Evolutionary conservation across 805 yeast species (phyloP).

Genomic region (Spathaspora sp.): DNA sequence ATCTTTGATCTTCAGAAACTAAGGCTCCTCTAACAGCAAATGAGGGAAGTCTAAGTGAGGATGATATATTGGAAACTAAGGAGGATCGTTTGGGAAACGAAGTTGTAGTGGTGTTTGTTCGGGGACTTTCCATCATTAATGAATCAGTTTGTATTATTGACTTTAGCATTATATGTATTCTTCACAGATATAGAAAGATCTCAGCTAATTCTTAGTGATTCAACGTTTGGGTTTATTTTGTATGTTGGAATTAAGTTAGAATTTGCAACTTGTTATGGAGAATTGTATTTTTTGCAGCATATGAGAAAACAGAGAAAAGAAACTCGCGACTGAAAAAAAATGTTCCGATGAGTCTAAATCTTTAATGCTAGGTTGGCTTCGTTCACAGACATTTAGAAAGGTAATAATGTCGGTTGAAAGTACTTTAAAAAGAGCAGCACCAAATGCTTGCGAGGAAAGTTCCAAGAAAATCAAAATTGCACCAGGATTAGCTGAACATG

Average conservation of each 20-base stretch:
- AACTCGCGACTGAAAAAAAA: background rate
- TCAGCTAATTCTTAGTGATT: background rate
- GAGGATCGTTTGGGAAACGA: background rate
- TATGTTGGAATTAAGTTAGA: background rate
- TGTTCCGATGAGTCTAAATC: background rate
- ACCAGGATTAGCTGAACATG: background rate
- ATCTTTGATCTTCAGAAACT: background rate
- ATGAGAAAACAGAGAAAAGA: background rate
- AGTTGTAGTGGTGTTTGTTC: slow-evolving; percentile 2
- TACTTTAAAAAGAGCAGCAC: background rate
- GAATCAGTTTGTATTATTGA: slow-evolving; percentile 26
- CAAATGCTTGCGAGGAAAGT: background rate
- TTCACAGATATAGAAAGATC: background rate
- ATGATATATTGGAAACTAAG: slow-evolving; percentile 1
- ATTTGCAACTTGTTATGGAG: background rate
- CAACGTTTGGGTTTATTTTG: too few species aligned
- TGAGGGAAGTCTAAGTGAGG: slow-evolving; percentile 9
- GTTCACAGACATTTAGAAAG: slow-evolving; percentile 19
- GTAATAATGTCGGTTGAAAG: background rate
- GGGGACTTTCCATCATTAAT: slow-evolving; percentile 10
- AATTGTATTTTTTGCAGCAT: background rate
- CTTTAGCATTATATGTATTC: slow-evolving; percentile 45
- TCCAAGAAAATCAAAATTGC: background rate
- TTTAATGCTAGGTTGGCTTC: background rate
- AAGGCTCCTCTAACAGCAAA: background rate